A percentile compares a stretch with the other conserved stretches of the same genome.
Evolutionary conservation across 768 basidiomycete species (phyloP).

Genomic region (Kwoniella heveanensis): DNA sequence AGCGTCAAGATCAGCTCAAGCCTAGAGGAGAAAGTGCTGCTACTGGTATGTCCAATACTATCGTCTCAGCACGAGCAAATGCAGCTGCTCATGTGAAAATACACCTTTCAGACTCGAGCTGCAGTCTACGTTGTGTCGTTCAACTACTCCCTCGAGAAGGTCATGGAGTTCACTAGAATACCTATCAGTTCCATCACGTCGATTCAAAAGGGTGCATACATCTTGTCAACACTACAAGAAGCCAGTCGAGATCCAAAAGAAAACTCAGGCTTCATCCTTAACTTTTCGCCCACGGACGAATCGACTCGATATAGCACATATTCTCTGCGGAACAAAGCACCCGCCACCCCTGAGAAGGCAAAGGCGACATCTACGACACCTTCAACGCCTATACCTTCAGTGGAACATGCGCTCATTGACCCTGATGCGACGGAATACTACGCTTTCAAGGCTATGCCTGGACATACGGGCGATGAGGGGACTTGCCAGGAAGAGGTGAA

Average conservation of each 20-base stretch:
- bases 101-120: slow-evolving; percentile 62
- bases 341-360: slow-evolving; percentile 58
- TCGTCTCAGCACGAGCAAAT: no score
- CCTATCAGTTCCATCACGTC: slow-evolving; percentile 76
- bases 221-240: slow-evolving; percentile 89
- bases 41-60: slow-evolving; percentile 76
- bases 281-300: slow-evolving; percentile 73
- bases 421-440: slow-evolving; percentile 46
- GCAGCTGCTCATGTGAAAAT: no score
- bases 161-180: slow-evolving; percentile 83
- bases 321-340: slow-evolving; percentile 68
- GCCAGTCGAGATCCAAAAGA: slow-evolving; percentile 82
- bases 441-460: slow-evolving; percentile 57
- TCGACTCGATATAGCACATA: slow-evolving; percentile 80
- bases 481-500: slow-evolving; percentile 78
- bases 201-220: slow-evolving; percentile 90
- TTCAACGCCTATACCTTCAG: slow-evolving; percentile 60
- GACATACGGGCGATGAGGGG: slow-evolving; percentile 50
- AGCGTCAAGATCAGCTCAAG: slow-evolving; percentile 72
- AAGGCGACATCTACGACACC: slow-evolving; percentile 60
- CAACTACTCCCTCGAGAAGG: slow-evolving; percentile 89
- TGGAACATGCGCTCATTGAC: slow-evolving; percentile 46
- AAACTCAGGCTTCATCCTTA: slow-evolving; percentile 82
- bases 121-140: slow-evolving; percentile 61
- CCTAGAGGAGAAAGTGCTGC: slow-evolving; percentile 90